Base-by-base conservation (phyloP, 495 filamentous ascomycete species). In the Penicillium atrosanguineum region DNA sequence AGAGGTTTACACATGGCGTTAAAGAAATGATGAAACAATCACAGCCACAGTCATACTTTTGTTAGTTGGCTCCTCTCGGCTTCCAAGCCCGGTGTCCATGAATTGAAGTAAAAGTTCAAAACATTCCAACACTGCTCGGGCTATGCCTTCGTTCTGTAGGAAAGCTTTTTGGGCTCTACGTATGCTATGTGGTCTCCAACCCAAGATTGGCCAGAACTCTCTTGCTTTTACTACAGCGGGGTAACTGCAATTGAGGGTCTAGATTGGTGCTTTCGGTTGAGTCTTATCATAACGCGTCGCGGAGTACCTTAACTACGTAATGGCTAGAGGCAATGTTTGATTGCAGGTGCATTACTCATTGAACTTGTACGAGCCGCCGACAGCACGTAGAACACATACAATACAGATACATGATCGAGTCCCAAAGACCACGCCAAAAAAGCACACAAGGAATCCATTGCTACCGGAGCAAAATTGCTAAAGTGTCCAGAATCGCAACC, bases 1-100 rank as follows among this genome's bases (percentile, higher is more conserved):
- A 63, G 69, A 75, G 68, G 65, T 69, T 69, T 69, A 65, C 56
- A 69, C 53, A 71, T 69, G 73, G 71, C 71, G 71, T 76, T 74
- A 69, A 23, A 23, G 67, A 67, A 73, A 74, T 76, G 64, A 72
- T 73, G 67, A 72, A 67, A 70, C 61, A 67, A 67, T 67, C 62
- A 65, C 67, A 69, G 73, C 69, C 70, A 61, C 65, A 66, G 69
- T 74, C 69, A 68, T 62, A 66, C 64, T 74, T 46, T 70, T 70
- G 57, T 62, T 72, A 71, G 57, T 71, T 71, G 69, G 54, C 71
- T 64, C 64, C 70, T 72, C 71, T 69, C 60, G 62, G 52, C 56
- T 61, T 63, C 48, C 57, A 64, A 61, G 67, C 68, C 28, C 69
- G 72, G 71, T 73, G 65, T 71, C 67, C 66, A 67, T 64, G 60